A percentile compares a stretch with the other conserved stretches of the same genome.
phyloP scores from a whole-genome alignment of 345 rosid genomes.

The Lepidium aucheri region DNA sequence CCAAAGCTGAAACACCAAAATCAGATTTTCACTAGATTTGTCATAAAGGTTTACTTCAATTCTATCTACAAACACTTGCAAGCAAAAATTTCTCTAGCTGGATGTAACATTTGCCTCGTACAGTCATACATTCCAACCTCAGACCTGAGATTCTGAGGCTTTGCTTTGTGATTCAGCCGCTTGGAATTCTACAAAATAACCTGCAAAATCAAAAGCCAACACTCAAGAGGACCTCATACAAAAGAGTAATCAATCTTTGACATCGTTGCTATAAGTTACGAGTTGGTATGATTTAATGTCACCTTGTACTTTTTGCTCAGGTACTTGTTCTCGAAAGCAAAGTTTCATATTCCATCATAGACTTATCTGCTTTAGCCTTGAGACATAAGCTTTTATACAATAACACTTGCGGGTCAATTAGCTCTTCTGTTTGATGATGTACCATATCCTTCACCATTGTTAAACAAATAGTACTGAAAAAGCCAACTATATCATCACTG shows the following conservation, averaged over 20 bases:
- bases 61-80: neutral
- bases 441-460: constrained; percentile 21
- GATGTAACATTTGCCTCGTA: neutral
- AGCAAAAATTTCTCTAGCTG: neutral
- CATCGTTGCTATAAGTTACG: neutral
- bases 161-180: neutral
- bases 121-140: neutral
- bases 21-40: neutral
- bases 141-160: neutral
- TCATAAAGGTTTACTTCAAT: neutral
- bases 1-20: neutral
- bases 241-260: neutral
- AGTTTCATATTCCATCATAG: constrained; percentile 24
- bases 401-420: constrained; percentile 19
- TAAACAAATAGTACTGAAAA: neutral
- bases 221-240: neutral
- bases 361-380: constrained; percentile 31
- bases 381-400: constrained; percentile 30
- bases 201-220: neutral
- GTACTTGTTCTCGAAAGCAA: neutral
- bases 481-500: neutral
- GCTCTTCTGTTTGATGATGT: constrained; percentile 8
- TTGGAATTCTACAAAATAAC: neutral
- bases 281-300: constrained; percentile 3
- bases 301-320: constrained; percentile 7